Conservation (phyloP, 176 grass and related monocot species). For the Oryza rufipogon region DNA sequence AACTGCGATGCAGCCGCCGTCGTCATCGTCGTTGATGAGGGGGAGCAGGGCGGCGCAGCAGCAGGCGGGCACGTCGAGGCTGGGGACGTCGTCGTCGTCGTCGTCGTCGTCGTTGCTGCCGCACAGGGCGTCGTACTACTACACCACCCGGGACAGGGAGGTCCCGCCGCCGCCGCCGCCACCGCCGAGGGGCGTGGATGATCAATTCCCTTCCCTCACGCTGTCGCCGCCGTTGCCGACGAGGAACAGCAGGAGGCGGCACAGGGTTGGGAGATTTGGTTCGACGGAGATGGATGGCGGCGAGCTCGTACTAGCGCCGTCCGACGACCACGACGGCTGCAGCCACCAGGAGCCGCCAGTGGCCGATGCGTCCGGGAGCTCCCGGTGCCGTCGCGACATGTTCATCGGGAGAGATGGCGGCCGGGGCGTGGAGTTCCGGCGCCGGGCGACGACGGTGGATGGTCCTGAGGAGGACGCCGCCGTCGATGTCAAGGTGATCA, state of each 20-base stretch:
- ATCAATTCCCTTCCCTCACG: conserved; percentile 1
- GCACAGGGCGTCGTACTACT: conserved; percentile 77
- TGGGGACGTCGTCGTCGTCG: background rate
- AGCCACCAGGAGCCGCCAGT: background rate
- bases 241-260: conserved; percentile 39
- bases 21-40: background rate
- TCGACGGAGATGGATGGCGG: background rate
- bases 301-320: conserved; percentile 2
- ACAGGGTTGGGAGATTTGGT: conserved; percentile 16
- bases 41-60: background rate
- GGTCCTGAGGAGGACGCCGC: too few relatives aligned
- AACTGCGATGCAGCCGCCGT: conserved; percentile 9
- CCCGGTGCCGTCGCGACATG: conserved; percentile 25
- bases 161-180: conserved; percentile 6
- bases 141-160: conserved; percentile 50
- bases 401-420: conserved; percentile 23
- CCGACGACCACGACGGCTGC: background rate
- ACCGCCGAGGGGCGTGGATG: conserved; percentile 28
- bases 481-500: conserved; percentile 37
- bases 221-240: conserved; percentile 25
- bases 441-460: background rate
- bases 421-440: background rate
- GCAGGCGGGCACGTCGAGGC: conserved; percentile 1
- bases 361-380: background rate
- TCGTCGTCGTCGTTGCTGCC: conserved; percentile 16